Conservation (phyloP, 441 rosid species). For the Raphanus hybrid region DNA sequence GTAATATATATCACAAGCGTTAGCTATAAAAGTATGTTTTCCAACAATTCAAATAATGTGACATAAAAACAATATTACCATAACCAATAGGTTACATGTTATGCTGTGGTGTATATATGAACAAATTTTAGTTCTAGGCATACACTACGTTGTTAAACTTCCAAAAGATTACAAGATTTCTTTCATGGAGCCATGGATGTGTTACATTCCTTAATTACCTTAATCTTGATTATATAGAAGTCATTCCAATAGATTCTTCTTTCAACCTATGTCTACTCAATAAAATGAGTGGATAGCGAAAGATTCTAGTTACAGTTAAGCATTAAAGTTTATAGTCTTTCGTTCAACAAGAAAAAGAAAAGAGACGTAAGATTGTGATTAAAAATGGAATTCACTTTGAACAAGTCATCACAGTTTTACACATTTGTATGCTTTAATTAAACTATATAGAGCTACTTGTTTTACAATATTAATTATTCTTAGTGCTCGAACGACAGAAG, state of each 20-base stretch:
- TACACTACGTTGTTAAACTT: neutral
- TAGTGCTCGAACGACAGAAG: constrained; percentile 33
- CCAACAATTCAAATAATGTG: neutral
- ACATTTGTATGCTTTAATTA: neutral
- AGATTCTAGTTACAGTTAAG: constrained; percentile 24
- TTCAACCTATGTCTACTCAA: constrained; percentile 18
- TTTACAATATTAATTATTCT: constrained; percentile 28
- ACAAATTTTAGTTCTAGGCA: neutral
- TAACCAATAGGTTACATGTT: neutral
- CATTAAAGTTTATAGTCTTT: constrained; percentile 26
- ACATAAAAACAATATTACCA: neutral
- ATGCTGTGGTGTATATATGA: neutral
- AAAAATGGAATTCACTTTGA: constrained; percentile 16
- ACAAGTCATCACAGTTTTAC: constrained; percentile 20
- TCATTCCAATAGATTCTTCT: constrained; percentile 31
- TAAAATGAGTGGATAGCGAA: constrained; percentile 32
- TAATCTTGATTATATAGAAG: constrained; percentile 10
- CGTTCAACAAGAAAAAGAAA: constrained; percentile 32
- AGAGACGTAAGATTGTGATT: constrained; percentile 30
- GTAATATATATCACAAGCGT: neutral
- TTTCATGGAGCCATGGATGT: neutral
- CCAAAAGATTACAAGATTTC: neutral
- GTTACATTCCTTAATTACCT: constrained; percentile 1
- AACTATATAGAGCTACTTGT: constrained; percentile 24
- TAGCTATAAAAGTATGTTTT: neutral